These are phyloP conservation scores for Osmanthus fragrans DNA, from an alignment of 257 asterid genomes.

Conservation along the genomic window DNA sequence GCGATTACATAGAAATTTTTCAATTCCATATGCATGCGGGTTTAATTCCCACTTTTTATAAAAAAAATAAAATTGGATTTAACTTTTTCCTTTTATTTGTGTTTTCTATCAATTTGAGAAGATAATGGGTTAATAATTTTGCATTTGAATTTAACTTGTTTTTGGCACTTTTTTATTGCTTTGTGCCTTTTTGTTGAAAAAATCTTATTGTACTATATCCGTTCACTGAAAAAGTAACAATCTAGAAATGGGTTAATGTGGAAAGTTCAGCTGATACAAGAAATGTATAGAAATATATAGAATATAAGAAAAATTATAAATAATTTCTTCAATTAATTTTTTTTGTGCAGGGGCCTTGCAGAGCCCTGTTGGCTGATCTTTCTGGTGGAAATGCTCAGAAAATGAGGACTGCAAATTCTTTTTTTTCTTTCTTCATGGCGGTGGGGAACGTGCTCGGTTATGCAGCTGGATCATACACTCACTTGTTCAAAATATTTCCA, in stretches of 20 bases:
- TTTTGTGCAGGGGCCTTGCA: conserved; percentile 82
- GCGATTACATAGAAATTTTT: background rate
- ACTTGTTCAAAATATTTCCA: conserved; percentile 62
- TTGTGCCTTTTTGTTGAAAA: background rate
- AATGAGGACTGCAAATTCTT: conserved; percentile 56
- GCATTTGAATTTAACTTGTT: background rate
- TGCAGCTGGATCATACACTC: conserved; percentile 80
- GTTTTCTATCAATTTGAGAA: background rate
- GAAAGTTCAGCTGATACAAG: background rate
- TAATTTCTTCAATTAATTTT: background rate
- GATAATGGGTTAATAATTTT: background rate
- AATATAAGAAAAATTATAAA: background rate
- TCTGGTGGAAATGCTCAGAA: conserved; percentile 56
- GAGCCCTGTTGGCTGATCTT: conserved; percentile 83
- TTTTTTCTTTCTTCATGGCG: conserved; percentile 90
- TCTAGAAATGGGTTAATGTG: background rate
- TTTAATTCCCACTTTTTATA: background rate
- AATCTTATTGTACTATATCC: background rate
- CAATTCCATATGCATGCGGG: background rate
- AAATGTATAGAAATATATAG: background rate
- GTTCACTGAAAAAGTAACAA: background rate
- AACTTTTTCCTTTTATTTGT: background rate
- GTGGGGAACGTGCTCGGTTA: conserved; percentile 83
- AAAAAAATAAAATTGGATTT: background rate
- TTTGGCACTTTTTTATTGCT: background rate